Percentiles rank a stretch among this genome's conserved stretches.
phyloP scores from a whole-genome alignment of 169 alveolate genomes.

The Eimeria praecox region DNA sequence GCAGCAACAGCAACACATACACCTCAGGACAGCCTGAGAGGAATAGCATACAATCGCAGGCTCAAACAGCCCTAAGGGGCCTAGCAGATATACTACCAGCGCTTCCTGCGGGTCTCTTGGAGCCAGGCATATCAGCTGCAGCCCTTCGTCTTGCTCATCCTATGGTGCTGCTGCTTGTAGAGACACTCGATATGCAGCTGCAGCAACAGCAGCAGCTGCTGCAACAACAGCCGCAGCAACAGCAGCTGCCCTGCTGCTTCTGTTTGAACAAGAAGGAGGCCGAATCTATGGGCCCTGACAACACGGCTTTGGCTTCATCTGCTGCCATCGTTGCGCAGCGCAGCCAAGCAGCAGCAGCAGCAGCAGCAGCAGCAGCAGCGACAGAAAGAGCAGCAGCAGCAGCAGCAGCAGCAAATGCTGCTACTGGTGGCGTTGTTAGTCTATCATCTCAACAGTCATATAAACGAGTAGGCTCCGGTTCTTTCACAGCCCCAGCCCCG shows the following conservation, averaged over 20 bases:
- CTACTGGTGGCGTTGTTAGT: not conserved
- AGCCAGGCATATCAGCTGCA: constrained; percentile 66
- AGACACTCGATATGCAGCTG: constrained; percentile 26
- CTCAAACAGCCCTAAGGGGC: constrained; percentile 19
- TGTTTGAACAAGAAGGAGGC: not conserved
- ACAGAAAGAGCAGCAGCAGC: not conserved
- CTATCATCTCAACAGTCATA: not conserved
- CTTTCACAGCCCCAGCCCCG: not conserved
- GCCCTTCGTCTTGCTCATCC: constrained; percentile 61
- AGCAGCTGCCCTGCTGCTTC: constrained; percentile 15
- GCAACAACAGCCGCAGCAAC: constrained; percentile 48
- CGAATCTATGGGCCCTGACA: not conserved
- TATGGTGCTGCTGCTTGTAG: constrained; percentile 26
- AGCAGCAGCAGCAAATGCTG: not conserved
- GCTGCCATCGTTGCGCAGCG: constrained; percentile 37
- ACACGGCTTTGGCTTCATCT: not conserved
- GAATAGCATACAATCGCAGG: not conserved
- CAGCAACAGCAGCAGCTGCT: constrained; percentile 28
- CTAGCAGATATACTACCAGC: constrained; percentile 56
- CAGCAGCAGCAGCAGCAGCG: constrained; percentile 6
- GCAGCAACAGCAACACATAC: not conserved
- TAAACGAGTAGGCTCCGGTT: not conserved
- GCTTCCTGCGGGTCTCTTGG: constrained; percentile 50
- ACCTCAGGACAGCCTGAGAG: not conserved
- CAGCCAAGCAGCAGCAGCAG: not conserved